phyloP scores from a whole-genome alignment of 345 rosid genomes.

The Mangifera indica region DNA sequence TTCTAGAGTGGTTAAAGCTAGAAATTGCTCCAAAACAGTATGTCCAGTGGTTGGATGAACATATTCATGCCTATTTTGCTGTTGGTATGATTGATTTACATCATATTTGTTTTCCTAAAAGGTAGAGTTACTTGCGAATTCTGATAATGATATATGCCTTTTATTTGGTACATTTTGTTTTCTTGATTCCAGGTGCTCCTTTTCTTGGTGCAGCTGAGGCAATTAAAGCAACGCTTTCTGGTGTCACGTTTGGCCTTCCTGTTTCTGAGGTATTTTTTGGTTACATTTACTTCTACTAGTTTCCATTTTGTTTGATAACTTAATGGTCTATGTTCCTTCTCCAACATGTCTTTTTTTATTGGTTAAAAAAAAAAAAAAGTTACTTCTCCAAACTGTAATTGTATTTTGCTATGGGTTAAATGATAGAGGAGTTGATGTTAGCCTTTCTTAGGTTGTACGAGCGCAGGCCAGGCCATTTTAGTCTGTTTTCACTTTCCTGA shows the following conservation, averaged over 20 bases:
- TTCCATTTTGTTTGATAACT: neutral
- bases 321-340: neutral
- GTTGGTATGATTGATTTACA: slow-evolving; percentile 58
- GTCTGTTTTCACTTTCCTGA: too few relatives aligned
- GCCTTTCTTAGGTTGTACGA: too few relatives aligned
- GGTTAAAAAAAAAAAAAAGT: too few relatives aligned
- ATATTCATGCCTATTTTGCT: slow-evolving; percentile 91
- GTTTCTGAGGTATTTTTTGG: slow-evolving; percentile 77
- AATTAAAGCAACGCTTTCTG: slow-evolving; percentile 75
- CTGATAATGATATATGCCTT: slow-evolving; percentile 10
- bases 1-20: slow-evolving; percentile 95
- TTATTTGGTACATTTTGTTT: slow-evolving; percentile 22
- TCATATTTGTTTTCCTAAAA: slow-evolving; percentile 11
- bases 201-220: slow-evolving; percentile 92
- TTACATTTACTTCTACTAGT: slow-evolving; percentile 5
- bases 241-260: slow-evolving; percentile 90
- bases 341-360: neutral
- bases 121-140: slow-evolving; percentile 11
- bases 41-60: slow-evolving; percentile 83
- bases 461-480: too few relatives aligned
- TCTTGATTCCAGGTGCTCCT: slow-evolving; percentile 69
- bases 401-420: neutral
- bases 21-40: slow-evolving; percentile 98
- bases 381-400: neutral
- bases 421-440: too few relatives aligned